Evolutionary conservation across 768 basidiomycete genomes (phyloP).

Genomic region (Gelatoporia subvermispora): DNA sequence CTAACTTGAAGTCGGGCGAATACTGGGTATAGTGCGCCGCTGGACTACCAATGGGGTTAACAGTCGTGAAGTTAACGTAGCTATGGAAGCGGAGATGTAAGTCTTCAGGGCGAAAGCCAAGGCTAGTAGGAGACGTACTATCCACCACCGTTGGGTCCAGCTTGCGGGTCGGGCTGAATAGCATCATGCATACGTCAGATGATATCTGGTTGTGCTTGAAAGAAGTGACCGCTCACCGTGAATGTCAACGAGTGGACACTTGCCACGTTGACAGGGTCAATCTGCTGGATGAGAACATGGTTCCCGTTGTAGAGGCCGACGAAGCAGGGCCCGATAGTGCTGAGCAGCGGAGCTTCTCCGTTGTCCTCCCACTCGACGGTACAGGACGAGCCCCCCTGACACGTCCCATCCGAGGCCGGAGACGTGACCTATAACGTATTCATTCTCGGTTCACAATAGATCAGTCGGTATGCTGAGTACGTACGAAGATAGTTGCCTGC

Average conservation of each 20-base stretch:
- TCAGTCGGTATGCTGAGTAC: too few species aligned
- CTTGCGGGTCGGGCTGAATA: conserved; percentile 47
- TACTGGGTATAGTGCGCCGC: conserved; percentile 16
- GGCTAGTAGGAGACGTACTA: conserved; percentile 45
- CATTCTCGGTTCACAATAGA: too few species aligned
- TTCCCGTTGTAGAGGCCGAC: conserved; percentile 58
- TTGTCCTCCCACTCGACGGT: conserved; percentile 61
- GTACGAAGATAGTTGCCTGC: too few species aligned
- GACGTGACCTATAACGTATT: conserved; percentile 36
- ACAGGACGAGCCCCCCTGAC: conserved; percentile 51
- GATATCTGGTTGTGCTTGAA: neutral
- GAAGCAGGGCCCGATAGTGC: conserved; percentile 44
- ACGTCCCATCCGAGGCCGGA: conserved; percentile 40
- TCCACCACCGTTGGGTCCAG: conserved; percentile 48
- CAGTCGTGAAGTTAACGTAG: conserved; percentile 53
- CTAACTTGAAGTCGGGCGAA: conserved; percentile 56
- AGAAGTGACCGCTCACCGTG: conserved; percentile 37
- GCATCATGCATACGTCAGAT: neutral
- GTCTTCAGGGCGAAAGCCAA: neutral
- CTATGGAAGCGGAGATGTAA: conserved; percentile 29
- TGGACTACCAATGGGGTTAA: conserved; percentile 27
- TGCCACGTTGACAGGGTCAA: conserved; percentile 52
- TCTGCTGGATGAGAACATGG: conserved; percentile 52
- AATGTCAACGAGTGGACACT: conserved; percentile 44
- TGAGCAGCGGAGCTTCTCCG: conserved; percentile 45